Base-by-base conservation (phyloP, 768 basidiomycete genomes). In the Termitomyces sp. region DNA sequence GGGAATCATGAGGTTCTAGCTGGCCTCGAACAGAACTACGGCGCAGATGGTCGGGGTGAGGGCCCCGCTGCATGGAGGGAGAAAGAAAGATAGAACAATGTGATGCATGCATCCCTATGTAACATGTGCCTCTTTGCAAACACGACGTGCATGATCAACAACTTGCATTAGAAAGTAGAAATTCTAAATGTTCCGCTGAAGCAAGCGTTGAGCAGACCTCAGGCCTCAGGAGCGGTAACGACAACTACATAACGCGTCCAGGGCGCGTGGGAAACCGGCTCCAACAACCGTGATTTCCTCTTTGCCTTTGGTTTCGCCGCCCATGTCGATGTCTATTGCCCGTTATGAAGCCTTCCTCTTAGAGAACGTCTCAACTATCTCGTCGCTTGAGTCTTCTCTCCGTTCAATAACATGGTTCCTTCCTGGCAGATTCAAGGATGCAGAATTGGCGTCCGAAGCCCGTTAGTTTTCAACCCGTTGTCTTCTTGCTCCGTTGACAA, bases 371-470 rank as follows among this genome's bases (percentile, higher is more conserved):
- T 85, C 87, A 2, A 86, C 90, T 21, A 90, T 98, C 50, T 86
- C 89, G 19, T 83, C 86, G n/a, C 74, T 98, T 63, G 96, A 98
- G 72, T 92, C 90, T 17, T 85, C 89, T 27, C 73, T 98, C 61
- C 80, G 93, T 62, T 95, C 93, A 38, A 74, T 98, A 57, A 95
- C 94, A 45, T 98, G 95, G 95, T 86, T 98, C 65, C 75, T 98
- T 43, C 96, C 96, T 43, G 95, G 95, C 59, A 83, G 95, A 62
- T 98, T 98, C 82, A 94, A 93, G 73, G 95, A 98, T 80, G 94
- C 95, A 45, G 95, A 98, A 71, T 77, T 98, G 49, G 95, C 92
- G 58, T 94, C 93, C 12, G 96, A 98, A 82, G 85, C 89, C 66
- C 77, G 95, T 96, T 63, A 81, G 94, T 90, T 58, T 59, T 37